Evolutionary conservation across 140 eudicot genomes (phyloP).

Genomic region (Senecio squalidus): DNA sequence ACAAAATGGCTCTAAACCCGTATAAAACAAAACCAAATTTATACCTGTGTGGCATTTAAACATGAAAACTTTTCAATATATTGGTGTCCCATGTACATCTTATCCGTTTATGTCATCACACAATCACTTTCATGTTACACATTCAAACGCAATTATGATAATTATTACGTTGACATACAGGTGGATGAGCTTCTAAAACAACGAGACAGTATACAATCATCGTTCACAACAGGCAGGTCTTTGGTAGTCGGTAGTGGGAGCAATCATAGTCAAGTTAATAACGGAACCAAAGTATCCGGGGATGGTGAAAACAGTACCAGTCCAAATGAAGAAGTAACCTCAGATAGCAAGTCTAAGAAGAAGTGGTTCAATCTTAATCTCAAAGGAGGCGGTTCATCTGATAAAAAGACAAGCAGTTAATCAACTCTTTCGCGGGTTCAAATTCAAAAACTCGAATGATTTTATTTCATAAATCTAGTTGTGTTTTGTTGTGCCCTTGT

Average conservation of each 20-base stretch:
- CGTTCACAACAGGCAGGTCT: constrained; percentile 62
- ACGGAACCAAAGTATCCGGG: constrained; percentile 39
- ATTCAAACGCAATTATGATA: too few relatives aligned
- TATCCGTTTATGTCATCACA: too few relatives aligned
- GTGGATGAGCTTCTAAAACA: constrained; percentile 96
- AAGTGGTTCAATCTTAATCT: constrained; percentile 88
- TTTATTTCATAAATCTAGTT: constrained; percentile 4
- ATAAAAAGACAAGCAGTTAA: constrained; percentile 41
- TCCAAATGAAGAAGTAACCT: constrained; percentile 68
- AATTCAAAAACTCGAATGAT: constrained; percentile 2
- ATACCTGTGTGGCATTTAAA: too few relatives aligned
- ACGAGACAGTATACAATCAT: constrained; percentile 77
- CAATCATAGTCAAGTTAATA: constrained; percentile 34
- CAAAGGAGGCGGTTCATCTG: constrained; percentile 61
- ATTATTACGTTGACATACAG: too few relatives aligned
- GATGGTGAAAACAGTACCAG: constrained; percentile 59
- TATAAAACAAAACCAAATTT: too few relatives aligned
- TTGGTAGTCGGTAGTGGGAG: constrained; percentile 40
- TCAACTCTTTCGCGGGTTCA: constrained; percentile 1
- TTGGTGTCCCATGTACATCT: too few relatives aligned
- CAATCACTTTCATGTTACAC: too few relatives aligned
- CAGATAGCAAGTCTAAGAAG: constrained; percentile 69
- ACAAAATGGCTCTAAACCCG: too few relatives aligned
- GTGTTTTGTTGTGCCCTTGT: neutral
- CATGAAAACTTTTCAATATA: too few relatives aligned